Evolutionary conservation across 441 rosid species (phyloP).

Genomic region (Melastoma candidum): DNA sequence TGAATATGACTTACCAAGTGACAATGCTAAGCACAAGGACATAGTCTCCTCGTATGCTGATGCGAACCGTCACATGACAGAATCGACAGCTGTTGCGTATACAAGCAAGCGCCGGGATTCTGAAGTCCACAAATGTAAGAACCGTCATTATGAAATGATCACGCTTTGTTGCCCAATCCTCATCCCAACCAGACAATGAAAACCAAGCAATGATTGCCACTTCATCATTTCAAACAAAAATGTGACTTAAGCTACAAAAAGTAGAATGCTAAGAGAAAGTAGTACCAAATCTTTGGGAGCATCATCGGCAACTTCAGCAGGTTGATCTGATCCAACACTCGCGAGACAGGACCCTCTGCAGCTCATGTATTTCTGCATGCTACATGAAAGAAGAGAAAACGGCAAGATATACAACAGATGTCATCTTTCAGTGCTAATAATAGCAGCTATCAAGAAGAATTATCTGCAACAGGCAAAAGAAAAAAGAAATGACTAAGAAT

Average conservation of each 20-base stretch:
- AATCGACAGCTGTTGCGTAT: conserved; percentile 59
- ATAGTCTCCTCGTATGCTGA: conserved; percentile 71
- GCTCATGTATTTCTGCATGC: conserved; percentile 74
- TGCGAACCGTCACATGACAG: conserved; percentile 89
- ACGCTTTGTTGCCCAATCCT: background rate
- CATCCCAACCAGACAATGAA: too few relatives aligned
- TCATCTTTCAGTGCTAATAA: too few relatives aligned
- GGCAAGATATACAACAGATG: background rate
- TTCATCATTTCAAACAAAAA: too few relatives aligned
- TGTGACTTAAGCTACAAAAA: background rate
- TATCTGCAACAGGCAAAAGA: background rate
- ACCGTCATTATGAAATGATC: background rate
- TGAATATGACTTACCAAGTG: conserved; percentile 22
- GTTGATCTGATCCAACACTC: conserved; percentile 80
- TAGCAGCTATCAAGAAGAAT: background rate
- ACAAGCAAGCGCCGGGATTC: conserved; percentile 92
- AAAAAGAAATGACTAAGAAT: background rate
- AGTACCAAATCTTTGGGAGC: conserved; percentile 80
- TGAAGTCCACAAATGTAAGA: conserved; percentile 21
- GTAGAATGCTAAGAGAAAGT: conserved; percentile 2
- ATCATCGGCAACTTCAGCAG: conserved; percentile 87
- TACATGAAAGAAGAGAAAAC: conserved; percentile 11
- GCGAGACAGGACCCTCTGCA: conserved; percentile 83
- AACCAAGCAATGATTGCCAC: too few relatives aligned
- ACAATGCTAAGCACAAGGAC: conserved; percentile 68